These are phyloP conservation scores for Russula brevipes DNA, from an alignment of 768 basidiomycete genomes.

Conservation along the genomic window DNA sequence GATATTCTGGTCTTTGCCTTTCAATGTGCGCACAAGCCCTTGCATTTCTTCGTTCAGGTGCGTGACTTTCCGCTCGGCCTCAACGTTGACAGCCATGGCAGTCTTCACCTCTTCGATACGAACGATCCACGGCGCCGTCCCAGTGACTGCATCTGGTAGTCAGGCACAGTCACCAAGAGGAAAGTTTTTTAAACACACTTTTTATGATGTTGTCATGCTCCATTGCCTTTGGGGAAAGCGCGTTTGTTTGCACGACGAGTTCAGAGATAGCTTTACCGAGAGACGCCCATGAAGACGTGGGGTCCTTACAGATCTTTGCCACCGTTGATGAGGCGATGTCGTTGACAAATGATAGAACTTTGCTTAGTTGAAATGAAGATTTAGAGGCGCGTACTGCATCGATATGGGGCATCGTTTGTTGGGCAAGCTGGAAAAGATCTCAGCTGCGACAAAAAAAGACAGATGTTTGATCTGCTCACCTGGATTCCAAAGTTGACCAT, in stretches of 20 bases:
- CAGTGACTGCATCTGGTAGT: constrained; percentile 46
- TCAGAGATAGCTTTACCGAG: constrained; percentile 64
- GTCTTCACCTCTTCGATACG: constrained; percentile 81
- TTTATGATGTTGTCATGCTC: constrained; percentile 76
- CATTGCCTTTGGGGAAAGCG: constrained; percentile 62
- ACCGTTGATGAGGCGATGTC: constrained; percentile 69
- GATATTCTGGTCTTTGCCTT: constrained; percentile 81
- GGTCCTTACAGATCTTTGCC: constrained; percentile 60
- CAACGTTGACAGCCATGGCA: constrained; percentile 77
- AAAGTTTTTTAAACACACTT: constrained; percentile 44
- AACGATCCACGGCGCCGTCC: constrained; percentile 78
- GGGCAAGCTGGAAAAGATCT: constrained; percentile 61
- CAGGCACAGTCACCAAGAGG: background rate
- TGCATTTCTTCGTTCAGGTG: constrained; percentile 89
- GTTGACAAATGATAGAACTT: constrained; percentile 64
- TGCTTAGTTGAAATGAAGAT: constrained; percentile 66
- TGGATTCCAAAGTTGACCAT: constrained; percentile 90
- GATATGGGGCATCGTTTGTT: constrained; percentile 83
- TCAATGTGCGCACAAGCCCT: constrained; percentile 76
- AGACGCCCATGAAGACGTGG: constrained; percentile 70
- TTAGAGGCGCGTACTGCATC: constrained; percentile 75
- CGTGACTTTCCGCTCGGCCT: constrained; percentile 83
- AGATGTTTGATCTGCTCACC: constrained; percentile 39
- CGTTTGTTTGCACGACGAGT: constrained; percentile 64
- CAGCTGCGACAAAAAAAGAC: background rate